Percentiles rank a stretch among this genome's conserved stretches.
These are phyloP conservation scores for Solanum chaucha DNA, from an alignment of 257 asterid genomes.

Conservation along the genomic window DNA sequence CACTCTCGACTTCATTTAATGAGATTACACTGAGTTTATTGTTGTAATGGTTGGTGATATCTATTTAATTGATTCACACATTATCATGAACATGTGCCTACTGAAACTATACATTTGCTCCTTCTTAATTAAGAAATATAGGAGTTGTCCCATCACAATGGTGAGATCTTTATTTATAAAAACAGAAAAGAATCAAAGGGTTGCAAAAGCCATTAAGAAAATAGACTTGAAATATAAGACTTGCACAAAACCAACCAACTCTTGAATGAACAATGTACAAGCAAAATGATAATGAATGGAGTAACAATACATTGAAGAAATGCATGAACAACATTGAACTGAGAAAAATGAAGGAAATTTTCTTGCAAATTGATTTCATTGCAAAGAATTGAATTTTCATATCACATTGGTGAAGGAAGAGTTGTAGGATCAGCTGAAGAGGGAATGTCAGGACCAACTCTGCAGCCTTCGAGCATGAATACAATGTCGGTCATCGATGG, in stretches of 20 bases:
- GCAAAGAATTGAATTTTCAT: conserved; percentile 72
- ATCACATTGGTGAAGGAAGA: conserved; percentile 43
- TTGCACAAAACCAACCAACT: background rate
- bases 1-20: too few relatives aligned
- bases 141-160: background rate
- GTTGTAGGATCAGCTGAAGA: conserved; percentile 62
- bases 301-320: background rate
- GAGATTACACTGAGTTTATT: too few relatives aligned
- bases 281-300: background rate
- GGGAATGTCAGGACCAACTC: conserved; percentile 55
- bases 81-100: background rate
- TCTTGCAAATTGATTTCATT: conserved; percentile 34
- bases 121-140: too few relatives aligned
- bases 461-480: conserved; percentile 75
- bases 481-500: conserved; percentile 67
- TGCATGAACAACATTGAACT: background rate
- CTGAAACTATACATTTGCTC: too few relatives aligned
- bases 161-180: background rate
- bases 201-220: background rate
- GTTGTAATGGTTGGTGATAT: background rate
- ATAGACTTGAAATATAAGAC: background rate
- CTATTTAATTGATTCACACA: background rate
- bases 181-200: background rate
- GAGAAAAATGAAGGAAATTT: background rate
- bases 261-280: background rate